Evolutionary conservation across 305 asterid species (phyloP).

Genomic region (Fraxinus angustifolia): DNA sequence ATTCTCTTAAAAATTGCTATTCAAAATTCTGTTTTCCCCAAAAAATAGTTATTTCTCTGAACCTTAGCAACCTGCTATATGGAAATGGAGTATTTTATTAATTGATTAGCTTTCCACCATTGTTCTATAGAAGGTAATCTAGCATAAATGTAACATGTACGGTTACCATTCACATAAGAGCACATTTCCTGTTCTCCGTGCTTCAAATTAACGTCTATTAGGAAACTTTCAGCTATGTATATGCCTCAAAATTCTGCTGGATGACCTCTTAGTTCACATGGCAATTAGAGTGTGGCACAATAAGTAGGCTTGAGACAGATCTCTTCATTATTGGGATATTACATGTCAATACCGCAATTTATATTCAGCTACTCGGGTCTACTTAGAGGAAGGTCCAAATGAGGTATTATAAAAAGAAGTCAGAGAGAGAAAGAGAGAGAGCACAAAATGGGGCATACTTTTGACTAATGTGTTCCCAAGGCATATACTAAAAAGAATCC

Average conservation of each 20-base stretch:
- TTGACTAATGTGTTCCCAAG: constrained; percentile 37
- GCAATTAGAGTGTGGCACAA: background rate
- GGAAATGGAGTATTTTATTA: background rate
- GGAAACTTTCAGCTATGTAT: background rate
- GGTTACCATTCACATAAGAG: background rate
- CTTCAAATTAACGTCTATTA: background rate
- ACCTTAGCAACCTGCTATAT: background rate
- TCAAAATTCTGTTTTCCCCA: no score
- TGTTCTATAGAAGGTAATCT: background rate
- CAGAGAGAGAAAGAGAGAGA: constrained; percentile 7
- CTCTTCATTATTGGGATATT: constrained; percentile 17
- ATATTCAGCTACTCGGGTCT: background rate
- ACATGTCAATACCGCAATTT: constrained; percentile 1
- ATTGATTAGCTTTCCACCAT: background rate
- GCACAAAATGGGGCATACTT: constrained; percentile 37
- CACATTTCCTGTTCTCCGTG: background rate
- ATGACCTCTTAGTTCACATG: constrained; percentile 4
- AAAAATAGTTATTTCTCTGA: background rate
- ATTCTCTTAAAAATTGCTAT: no score
- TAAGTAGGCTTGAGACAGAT: constrained; percentile 9
- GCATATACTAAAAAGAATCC: constrained; percentile 73
- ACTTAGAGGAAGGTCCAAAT: constrained; percentile 2
- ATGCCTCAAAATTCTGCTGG: constrained; percentile 6
- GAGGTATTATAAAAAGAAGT: constrained; percentile 10
- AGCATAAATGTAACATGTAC: background rate